phyloP scores from a whole-genome alignment of 2,329 filamentous ascomycete genomes.

The Fusarium sp. region DNA sequence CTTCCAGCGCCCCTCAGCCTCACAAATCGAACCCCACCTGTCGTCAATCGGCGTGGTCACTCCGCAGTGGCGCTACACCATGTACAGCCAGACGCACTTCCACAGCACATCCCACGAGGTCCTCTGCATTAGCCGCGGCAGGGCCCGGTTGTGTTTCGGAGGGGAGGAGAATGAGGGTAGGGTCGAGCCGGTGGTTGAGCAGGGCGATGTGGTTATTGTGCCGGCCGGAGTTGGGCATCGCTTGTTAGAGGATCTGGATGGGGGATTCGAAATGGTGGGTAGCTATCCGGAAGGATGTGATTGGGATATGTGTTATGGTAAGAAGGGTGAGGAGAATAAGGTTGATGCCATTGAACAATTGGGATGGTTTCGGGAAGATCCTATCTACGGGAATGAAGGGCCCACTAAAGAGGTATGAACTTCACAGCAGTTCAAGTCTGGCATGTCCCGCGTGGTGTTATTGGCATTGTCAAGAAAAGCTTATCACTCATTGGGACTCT shows the following conservation, averaged over 20 bases:
- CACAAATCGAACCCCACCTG: conserved; percentile 69
- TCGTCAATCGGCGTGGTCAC: conserved; percentile 64
- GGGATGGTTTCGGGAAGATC: conserved; percentile 37
- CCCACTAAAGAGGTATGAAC: conserved; percentile 14
- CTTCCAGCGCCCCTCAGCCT: conserved; percentile 62
- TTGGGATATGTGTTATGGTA: conserved; percentile 82
- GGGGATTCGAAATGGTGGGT: conserved; percentile 75
- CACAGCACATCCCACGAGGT: conserved; percentile 77
- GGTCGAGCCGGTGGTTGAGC: conserved; percentile 67
- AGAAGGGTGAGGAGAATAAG: conserved; percentile 56
- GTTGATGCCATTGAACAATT: conserved; percentile 22
- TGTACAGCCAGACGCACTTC: conserved; percentile 76
- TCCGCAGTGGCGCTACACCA: conserved; percentile 77
- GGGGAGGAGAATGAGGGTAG: conserved; percentile 70
- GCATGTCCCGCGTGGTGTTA: neutral
- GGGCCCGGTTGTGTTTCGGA: conserved; percentile 74
- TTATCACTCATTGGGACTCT: neutral
- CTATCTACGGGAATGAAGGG: conserved; percentile 35
- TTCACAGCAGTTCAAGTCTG: neutral
- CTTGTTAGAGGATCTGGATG: conserved; percentile 67
- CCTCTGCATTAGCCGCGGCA: conserved; percentile 69
- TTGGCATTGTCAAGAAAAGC: neutral
- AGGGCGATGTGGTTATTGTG: conserved; percentile 74
- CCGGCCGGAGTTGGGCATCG: conserved; percentile 76
- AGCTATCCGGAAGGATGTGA: conserved; percentile 69